Conservation (phyloP, 306 rosid species). For the Prunus mume region DNA sequence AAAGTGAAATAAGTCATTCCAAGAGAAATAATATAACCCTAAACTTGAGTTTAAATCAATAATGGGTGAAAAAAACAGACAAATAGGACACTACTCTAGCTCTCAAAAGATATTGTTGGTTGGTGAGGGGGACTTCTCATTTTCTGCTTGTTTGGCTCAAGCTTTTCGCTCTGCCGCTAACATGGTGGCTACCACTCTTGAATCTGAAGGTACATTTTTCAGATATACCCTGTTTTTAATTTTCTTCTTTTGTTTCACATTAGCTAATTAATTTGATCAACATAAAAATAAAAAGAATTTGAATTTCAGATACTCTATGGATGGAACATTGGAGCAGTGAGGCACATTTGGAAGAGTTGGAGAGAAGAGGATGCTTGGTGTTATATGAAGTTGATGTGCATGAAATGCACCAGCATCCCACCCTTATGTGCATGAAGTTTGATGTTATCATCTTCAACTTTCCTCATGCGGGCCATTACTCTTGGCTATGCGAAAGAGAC, state of each 20-base stretch:
- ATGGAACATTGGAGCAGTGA: neutral
- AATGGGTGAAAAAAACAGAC: neutral
- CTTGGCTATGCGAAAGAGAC: slow-evolving; percentile 15
- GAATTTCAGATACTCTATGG: neutral
- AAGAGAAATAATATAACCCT: too few species aligned
- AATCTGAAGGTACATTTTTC: slow-evolving; percentile 13
- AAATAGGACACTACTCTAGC: slow-evolving; percentile 19
- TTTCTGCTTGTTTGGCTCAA: slow-evolving; percentile 29
- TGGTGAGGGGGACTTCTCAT: slow-evolving; percentile 37
- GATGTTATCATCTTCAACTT: slow-evolving; percentile 27
- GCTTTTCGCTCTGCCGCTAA: slow-evolving; percentile 20
- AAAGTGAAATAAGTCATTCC: too few species aligned
- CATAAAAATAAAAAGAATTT: too few species aligned
- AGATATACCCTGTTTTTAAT: neutral
- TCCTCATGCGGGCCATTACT: slow-evolving; percentile 31
- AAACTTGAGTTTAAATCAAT: neutral
- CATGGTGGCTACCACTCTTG: slow-evolving; percentile 29
- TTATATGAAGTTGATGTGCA: slow-evolving; percentile 19
- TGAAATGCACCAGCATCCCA: slow-evolving; percentile 19
- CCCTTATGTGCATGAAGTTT: slow-evolving; percentile 3
- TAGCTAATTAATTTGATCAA: neutral
- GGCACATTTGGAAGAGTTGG: slow-evolving; percentile 14
- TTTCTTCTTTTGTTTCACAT: neutral
- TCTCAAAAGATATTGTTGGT: slow-evolving; percentile 25
- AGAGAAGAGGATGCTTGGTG: slow-evolving; percentile 13